Base-by-base conservation (phyloP, 108 stramenopile species). In the Epithemia pelagica region DNA sequence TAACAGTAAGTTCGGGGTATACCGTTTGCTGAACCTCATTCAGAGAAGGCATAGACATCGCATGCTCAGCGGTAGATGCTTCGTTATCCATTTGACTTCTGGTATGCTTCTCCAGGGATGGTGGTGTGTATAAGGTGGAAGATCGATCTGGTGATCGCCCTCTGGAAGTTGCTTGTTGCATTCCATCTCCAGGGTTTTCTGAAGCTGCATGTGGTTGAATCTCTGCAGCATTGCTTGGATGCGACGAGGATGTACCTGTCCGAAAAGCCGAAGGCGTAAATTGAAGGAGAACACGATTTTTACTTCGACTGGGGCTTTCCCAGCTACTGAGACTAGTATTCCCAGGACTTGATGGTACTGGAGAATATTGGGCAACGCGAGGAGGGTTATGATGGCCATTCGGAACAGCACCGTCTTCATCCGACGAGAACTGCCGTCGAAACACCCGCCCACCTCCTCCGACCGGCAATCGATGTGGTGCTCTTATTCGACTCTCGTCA, bases 261-360 rank as follows among this genome's bases (percentile, higher is more conserved):
- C 8, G 28, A 5, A 61, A 23, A 5, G 66, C 21, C 28, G 61
- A 53, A 2, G 28, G n/a, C 10, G 56, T 22, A 67, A 22, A 28
- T 21, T 55, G 55, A 37, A 57, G 52, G 52, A 62, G 66, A 25
- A 65, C 22, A 20, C 61, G 65, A 52, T 61, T 28, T 31, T 21
- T 3, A 21, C 20, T 21, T 61, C 65, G 65, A 53, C 25, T 24
- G 26, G 65, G 67, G 33, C 74, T 76, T 30, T 82, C 82, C 68
- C 72, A 75, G 1, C 77, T 75, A 31, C 74, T 78, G 19, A 78
- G 37, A 74, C 73, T 77, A 8, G 77, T 74, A 64, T 78, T 82
- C 30, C 74, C 81, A 25, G 82, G 82, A 51, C 37, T 68, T 8
- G 64, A 28, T 5, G 74, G 68, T 0, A 71, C 70, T 21, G 59